Percentiles rank a stretch among this genome's conserved stretches.
Evolutionary conservation across 306 rosid species (phyloP).

Genomic region (Cercis canadensis): DNA sequence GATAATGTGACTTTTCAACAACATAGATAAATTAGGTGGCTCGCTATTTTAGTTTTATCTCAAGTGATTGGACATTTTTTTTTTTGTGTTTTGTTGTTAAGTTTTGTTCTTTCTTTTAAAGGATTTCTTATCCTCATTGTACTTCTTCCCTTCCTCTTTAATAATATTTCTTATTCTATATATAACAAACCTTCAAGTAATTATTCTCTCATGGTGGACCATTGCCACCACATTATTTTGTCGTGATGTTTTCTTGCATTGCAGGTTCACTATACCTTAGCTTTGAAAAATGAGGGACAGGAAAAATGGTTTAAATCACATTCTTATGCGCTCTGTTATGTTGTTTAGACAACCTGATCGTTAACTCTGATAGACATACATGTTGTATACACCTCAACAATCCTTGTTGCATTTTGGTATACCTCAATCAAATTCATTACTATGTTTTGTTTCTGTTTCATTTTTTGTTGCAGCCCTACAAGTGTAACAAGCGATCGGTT

Average conservation of each 20-base stretch:
- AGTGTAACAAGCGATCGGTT: slow-evolving; percentile 45
- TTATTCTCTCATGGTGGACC: background rate
- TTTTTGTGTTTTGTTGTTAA: no score
- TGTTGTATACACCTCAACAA: background rate
- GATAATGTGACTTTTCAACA: no score
- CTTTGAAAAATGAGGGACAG: background rate
- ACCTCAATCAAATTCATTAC: background rate
- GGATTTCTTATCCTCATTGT: no score
- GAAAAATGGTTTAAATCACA: slow-evolving; percentile 20
- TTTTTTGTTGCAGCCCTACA: slow-evolving; percentile 47
- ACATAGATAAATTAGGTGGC: no score
- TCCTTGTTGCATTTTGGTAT: slow-evolving; percentile 4
- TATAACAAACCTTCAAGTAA: background rate
- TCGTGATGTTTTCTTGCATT: slow-evolving; percentile 2
- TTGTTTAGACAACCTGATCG: background rate
- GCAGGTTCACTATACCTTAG: background rate
- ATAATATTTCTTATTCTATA: no score
- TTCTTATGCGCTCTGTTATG: slow-evolving; percentile 1
- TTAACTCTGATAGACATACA: background rate
- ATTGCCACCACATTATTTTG: background rate
- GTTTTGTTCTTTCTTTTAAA: no score
- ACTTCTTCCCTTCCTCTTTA: no score
- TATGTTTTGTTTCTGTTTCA: background rate
- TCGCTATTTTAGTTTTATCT: no score
- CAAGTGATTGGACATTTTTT: no score